Evolutionary conservation across 2,329 filamentous ascomycete genomes (phyloP), one percentile per base, ranked within the genome.

Genomic region (Xylariaceae sp.): DNA sequence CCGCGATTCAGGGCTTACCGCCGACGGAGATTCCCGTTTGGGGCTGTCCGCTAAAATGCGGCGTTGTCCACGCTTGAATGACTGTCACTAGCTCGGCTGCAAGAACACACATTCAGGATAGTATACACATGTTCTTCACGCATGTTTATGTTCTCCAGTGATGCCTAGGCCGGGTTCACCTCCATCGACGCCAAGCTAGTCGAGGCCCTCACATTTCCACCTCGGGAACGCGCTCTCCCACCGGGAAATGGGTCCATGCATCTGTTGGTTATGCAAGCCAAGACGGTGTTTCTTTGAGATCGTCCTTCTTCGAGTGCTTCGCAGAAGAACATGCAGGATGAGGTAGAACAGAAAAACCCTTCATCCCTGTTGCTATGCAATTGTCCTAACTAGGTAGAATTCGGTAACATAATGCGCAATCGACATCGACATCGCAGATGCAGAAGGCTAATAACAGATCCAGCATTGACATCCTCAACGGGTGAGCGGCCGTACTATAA

Each of bases 221-320:
- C 23, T 37, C 26, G 45, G 28, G 28, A 24, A 34, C 17, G 24
- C 28, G 7, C n/a, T 43, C 34, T 29, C 24, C 17, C 16, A 36
- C n/a, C 14, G 43, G 39, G 26, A 51, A 40, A 40, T 40, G 11
- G 19, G 44, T n/a, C 34, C 21, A 26, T n/a, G n/a, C n/a, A 39
- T 36, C 31, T 44, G 23, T 45, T 31, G 14, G 26, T 37, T 39
- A 53, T 58, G 44, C 44, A 49, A 33, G 50, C 50, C 50, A 58
- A 49, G 49, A 31, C 39, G 37, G 19, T 21, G 28, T 9, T 26
- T 16, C 36, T 16, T 12, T 21, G 6, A 28, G 40, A 29, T 46
- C 31, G 23, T 24, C 16, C 40, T 33, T 24, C 17, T 45, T 4
- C n/a, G 17, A 31, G 17, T 3, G 8, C 21, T 17, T 26, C 26